phyloP scores from a whole-genome alignment of 306 rosid genomes.

The Quercus gilva region DNA sequence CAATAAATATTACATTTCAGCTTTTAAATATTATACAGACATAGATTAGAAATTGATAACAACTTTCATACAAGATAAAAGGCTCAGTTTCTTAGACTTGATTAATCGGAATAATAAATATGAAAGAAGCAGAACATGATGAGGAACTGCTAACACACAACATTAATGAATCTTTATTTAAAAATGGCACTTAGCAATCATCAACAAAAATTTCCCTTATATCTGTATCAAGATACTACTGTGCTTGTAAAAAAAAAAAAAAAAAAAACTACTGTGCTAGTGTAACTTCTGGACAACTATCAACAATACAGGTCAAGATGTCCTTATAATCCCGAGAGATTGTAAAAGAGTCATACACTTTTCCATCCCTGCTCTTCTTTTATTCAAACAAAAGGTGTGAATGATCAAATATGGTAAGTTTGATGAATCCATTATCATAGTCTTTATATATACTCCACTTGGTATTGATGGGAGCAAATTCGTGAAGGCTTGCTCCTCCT shows the following conservation, averaged over 20 bases:
- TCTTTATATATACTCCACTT: conserved; percentile 79
- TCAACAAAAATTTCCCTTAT: not conserved
- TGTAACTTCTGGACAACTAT: conserved; percentile 61
- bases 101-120: not conserved
- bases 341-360: conserved; percentile 74
- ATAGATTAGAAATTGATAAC: no score
- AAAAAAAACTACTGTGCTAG: conserved; percentile 26
- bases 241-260: no score
- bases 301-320: conserved; percentile 74
- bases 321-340: conserved; percentile 74
- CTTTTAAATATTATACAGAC: no score
- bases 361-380: conserved; percentile 88
- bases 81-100: not conserved
- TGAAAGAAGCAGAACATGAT: not conserved
- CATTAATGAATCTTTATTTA: no score
- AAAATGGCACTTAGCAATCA: not conserved
- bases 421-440: conserved; percentile 72
- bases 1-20: no score
- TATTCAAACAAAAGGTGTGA: conserved; percentile 88
- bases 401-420: conserved; percentile 78
- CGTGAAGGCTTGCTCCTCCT: conserved; percentile 78
- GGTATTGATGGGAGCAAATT: conserved; percentile 62
- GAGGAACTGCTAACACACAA: not conserved
- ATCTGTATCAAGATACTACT: no score
- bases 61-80: not conserved